Evolutionary conservation across 805 yeast species (phyloP).

Genomic region (Kregervanrija delftensis): DNA sequence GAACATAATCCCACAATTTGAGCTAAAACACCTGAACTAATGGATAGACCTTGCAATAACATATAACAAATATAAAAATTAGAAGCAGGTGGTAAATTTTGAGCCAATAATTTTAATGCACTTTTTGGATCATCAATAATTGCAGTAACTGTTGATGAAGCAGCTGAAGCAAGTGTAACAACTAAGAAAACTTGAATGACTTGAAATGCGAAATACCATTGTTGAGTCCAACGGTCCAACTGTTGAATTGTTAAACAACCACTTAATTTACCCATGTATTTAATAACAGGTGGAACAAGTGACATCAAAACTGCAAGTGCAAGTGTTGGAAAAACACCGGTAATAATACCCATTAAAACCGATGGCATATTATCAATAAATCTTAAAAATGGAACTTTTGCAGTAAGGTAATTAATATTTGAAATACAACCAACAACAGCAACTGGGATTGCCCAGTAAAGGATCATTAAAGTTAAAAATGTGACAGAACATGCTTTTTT

Average conservation of each 20-base stretch:
- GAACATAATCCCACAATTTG: conserved; percentile 71
- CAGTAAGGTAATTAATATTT: conserved; percentile 69
- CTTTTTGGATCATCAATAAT: conserved; percentile 57
- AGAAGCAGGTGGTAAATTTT: conserved; percentile 80
- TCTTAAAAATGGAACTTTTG: conserved; percentile 62
- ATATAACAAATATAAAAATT: conserved; percentile 85
- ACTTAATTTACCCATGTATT: conserved; percentile 64
- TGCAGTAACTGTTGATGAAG: conserved; percentile 68
- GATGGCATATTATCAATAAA: conserved; percentile 73
- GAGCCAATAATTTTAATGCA: conserved; percentile 72
- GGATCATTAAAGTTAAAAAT: conserved; percentile 57
- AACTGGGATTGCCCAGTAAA: conserved; percentile 95
- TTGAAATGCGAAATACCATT: conserved; percentile 86
- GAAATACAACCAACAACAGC: conserved; percentile 96
- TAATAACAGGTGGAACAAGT: conserved; percentile 77
- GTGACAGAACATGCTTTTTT: conserved; percentile 56
- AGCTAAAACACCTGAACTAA: conserved; percentile 68
- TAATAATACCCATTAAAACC: conserved; percentile 70
- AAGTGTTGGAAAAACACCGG: conserved; percentile 82
- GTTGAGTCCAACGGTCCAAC: conserved; percentile 76
- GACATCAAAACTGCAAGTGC: conserved; percentile 78
- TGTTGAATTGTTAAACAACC: conserved; percentile 69
- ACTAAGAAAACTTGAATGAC: conserved; percentile 86
- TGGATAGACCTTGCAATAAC: conserved; percentile 71
- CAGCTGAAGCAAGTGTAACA: conserved; percentile 76